Percentiles rank a stretch among this genome's conserved stretches.
Conservation (phyloP, 139 green algal species). For the Edaphochlamys debaryana region DNA sequence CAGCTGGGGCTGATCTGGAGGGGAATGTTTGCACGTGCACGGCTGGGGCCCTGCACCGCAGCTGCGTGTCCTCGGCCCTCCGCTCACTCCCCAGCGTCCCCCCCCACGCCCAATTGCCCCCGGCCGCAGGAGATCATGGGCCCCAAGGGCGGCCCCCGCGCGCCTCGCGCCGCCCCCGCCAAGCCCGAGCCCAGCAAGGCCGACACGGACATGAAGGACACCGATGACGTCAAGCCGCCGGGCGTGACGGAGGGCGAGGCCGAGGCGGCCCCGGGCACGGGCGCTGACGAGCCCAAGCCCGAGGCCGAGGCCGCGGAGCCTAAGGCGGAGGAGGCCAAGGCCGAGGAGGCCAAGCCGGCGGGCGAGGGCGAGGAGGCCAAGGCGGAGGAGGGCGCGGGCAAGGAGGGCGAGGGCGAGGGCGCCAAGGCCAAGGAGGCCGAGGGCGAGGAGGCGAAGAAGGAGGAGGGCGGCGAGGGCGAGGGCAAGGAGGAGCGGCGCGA, state of each 20-base stretch:
- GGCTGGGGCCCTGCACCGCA: no score
- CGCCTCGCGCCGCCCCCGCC: no score
- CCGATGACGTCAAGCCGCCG: background rate
- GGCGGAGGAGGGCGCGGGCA: background rate
- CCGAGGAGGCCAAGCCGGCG: slow-evolving; percentile 7
- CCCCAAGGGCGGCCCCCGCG: no score
- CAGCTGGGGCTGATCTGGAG: no score
- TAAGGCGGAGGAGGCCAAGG: background rate
- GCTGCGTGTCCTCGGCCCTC: no score
- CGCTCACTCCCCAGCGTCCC: no score
- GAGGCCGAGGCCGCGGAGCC: slow-evolving; percentile 14
- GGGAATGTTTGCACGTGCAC: no score
- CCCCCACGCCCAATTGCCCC: no score
- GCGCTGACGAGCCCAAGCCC: background rate
- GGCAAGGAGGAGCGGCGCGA: slow-evolving; percentile 13
- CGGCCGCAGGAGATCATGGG: no score
- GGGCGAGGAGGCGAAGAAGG: background rate
- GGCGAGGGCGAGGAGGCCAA: background rate
- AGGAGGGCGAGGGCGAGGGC: background rate
- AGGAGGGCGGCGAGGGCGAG: background rate
- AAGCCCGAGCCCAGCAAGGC: background rate
- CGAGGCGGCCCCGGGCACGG: background rate
- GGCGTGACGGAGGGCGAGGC: background rate
- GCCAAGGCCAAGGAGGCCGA: background rate
- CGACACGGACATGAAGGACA: background rate